Evolutionary conservation across 768 basidiomycete species (phyloP), one percentile per base, ranked within the genome.

Genomic region (Candolleomyces aberdarensis): DNA sequence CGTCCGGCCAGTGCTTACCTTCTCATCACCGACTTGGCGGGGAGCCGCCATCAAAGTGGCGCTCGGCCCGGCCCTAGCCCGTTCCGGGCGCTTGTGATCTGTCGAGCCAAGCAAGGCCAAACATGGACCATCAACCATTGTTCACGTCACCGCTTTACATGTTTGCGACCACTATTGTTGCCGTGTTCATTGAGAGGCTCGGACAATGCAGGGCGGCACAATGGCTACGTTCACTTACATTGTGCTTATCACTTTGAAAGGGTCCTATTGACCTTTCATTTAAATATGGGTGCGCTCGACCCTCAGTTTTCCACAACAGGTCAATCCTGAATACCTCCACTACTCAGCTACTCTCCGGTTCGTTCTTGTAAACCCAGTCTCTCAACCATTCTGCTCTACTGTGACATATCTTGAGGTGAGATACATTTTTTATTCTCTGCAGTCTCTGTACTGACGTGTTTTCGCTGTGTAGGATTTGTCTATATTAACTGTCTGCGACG

Each of bases 351-450:
- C 9, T 43, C 40, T 43, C 40, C 19, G 36, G 52, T 56, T 56
- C 54, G 54, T 56, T 56, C 54, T 56, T 17, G 20, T 39, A 39
- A 32, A 14, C 40, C 26, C 41, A 32, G 32, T 47, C 17, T 56
- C 60, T 36, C 54, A 17, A 9, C 29, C 36, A 48, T 54, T 52
- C 44, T 36, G 15, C 19, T 59, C 32, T 26, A 31, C 51, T 39
- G 14, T 32, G 56, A 61, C 60, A 61, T 51, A 32, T 61, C 55
- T 57, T 57, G 55, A 61, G 46, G 60, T 61, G 36, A 13, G 46
- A 20, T 40, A 36, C 40, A 36, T n/a, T 56, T 56, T 15, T 32
- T 19, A 15, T 13, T 3, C 13, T n/a, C 26, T 22, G 36, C 17
- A 10, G 1, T 17, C 15, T 26, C 15, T 14, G 8, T 46, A 39